Base-by-base conservation (phyloP, 2,329 filamentous ascomycete species). In the Alternaria triticina region DNA sequence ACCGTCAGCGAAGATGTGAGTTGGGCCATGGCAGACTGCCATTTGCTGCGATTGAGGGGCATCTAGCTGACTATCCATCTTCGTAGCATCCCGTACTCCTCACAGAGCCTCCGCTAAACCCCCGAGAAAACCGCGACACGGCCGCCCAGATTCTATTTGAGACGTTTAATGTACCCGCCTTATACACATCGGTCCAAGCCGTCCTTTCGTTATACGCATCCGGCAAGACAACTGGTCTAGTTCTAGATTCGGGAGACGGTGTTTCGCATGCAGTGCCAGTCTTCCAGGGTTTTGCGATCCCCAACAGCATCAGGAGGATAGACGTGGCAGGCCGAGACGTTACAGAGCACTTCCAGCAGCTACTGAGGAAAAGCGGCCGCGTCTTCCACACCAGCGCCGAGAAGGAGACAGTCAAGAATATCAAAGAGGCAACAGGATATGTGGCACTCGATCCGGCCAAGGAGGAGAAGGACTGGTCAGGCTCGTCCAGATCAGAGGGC, bases 61-160 rank as follows among this genome's bases (percentile, higher is more conserved):
- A 45, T 52, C 7, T 25, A 47, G 65, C 71, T 74, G 56, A 74
- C 54, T 10, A 22, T 57, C 11, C 47, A 23, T 55, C 45, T 64
- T 57, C 67, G 46, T 68, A 94, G 90, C 96, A 99, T 81, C 96
- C 96, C 47, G 95, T 99, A 65, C 89, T 99, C 56, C 87, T 99
- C 74, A 99, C 96, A 65, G 96, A 99, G 82, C 93, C 96, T 54
- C 96, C 96, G 44, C 86, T 99, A 70, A 99, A 99, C 82, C 96
- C 96, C 33, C 90, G 94, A 80, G 91, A 91, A 80, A 98, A 99
- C 83, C 93, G 96, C 77, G 96, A 99, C 79, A 97, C 91, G 8
- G 96, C 96, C 43, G 96, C 96, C 45, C 96, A 99, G 81, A 96
- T 99, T 69, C 89, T 99, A 60, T 99, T 99, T 82, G 96, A 99